Conservation (phyloP, 2,329 filamentous ascomycete species). For the Monosporascus sp. region DNA sequence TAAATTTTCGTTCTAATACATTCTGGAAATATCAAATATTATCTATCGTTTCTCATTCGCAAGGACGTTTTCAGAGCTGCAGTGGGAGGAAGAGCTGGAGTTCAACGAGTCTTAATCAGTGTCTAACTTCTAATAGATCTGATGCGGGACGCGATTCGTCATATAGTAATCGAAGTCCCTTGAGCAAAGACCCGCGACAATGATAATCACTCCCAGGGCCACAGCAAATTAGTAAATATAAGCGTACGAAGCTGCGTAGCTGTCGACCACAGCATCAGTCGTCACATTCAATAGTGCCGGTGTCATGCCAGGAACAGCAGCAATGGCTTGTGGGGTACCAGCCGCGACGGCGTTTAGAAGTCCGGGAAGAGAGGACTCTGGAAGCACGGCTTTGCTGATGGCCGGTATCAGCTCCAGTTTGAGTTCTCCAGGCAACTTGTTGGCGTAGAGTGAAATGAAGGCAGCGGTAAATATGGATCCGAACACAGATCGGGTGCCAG, state of each 20-base stretch:
- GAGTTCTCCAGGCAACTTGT: constrained; percentile 12
- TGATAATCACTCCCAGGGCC: constrained; percentile 7
- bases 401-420: constrained; percentile 8
- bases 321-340: constrained; percentile 7
- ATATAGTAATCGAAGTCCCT: constrained; percentile 14
- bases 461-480: constrained; percentile 13
- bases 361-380: constrained; percentile 5
- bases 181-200: constrained; percentile 7
- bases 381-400: constrained; percentile 8
- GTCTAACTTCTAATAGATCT: constrained; percentile 13
- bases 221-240: constrained; percentile 13
- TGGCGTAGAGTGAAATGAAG: constrained; percentile 10
- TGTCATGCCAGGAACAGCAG: constrained; percentile 13
- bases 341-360: constrained; percentile 2
- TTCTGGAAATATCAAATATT: no score
- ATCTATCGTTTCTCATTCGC: no score
- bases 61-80: no score
- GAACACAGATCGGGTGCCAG: not conserved
- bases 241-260: constrained; percentile 11
- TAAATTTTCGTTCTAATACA: no score
- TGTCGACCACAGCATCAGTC: constrained; percentile 5
- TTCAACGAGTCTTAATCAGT: constrained; percentile 7
- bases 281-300: constrained; percentile 6
- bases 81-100: no score
- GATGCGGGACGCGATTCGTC: constrained; percentile 11